Base-by-base conservation (phyloP, 2,329 filamentous ascomycete genomes). In the Dryadomyces quercivorus region DNA sequence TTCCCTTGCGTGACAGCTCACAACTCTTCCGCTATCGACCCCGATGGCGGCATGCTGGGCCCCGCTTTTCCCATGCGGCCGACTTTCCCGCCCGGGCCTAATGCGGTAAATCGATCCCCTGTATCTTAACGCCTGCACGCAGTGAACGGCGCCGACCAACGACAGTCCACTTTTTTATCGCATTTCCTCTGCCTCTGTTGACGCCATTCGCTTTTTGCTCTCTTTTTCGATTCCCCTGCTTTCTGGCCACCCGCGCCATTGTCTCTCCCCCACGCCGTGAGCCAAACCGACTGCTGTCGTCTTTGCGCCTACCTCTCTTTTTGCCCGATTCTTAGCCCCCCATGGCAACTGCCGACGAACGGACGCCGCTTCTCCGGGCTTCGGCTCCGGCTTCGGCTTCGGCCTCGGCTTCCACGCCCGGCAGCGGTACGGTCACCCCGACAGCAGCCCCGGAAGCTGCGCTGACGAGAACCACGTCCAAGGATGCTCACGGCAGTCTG, bases 311-410 rank as follows among this genome's bases (percentile, higher is more conserved):
- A 13, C 15, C 16, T 5, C n/a, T n/a, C 22, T n/a, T 13, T 31
- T 6, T 36, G 15, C 5, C 26, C 13, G n/a, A n/a, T 6, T 31
- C 16, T 18, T n/a, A 9, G 13, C 26, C 5, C 26, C 6, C 16
- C 5, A 52, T 52, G 50, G 50, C 22, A 40, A 26, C 51, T 26
- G 20, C 43, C n/a, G 51, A 52, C 43, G 51, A 52, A 26, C 51
- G 31, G 42, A 52, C 51, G 9, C 51, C 51, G 43, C 51, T 52
- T 15, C 43, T 52, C 12, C 10, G 38, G n/a, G n/a, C 47, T n/a
- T 20, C 34, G 18, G 18, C 18, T 4, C 12, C 48, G 36, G 34
- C 34, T 5, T 16, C 48, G 46, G 15, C 12, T 6, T 16, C 45
- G 18, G 20, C 12, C 12, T 26, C 45, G 12, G 22, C n/a, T n/a